Conservation (phyloP, 2,329 filamentous ascomycete species). For the Blastomyces parvus region DNA sequence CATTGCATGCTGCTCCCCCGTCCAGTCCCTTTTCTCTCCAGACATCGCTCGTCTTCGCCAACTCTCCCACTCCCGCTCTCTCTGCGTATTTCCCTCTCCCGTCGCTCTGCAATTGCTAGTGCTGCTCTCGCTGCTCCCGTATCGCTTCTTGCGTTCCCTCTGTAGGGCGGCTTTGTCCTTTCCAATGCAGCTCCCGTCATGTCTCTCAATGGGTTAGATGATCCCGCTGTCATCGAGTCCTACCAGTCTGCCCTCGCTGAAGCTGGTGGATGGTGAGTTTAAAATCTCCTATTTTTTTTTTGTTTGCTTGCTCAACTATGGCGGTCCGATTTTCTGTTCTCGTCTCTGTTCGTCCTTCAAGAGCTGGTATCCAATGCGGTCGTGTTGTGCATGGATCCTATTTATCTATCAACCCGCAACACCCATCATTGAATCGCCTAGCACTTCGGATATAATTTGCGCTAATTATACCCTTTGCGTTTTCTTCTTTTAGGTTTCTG, state of each 20-base stretch:
- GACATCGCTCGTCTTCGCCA: background rate
- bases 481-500: constrained; percentile 61
- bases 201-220: constrained; percentile 94
- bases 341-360: background rate
- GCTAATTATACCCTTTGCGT: background rate
- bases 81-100: background rate
- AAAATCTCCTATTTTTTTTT: background rate
- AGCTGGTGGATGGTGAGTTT: constrained; percentile 82
- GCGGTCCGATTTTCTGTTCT: background rate
- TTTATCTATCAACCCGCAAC: background rate
- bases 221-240: constrained; percentile 69
- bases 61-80: constrained; percentile 3
- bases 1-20: background rate
- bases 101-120: constrained; percentile 1
- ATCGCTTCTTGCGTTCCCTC: constrained; percentile 3
- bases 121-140: background rate
- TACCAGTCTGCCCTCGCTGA: constrained; percentile 71
- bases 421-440: background rate
- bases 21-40: constrained; percentile 1
- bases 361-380: background rate
- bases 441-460: background rate
- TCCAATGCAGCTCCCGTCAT: constrained; percentile 42
- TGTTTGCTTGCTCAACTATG: background rate
- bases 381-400: background rate
- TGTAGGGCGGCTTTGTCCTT: constrained; percentile 5